Conservation (phyloP, 345 rosid genomes). For the Schrenkiella parvula region DNA sequence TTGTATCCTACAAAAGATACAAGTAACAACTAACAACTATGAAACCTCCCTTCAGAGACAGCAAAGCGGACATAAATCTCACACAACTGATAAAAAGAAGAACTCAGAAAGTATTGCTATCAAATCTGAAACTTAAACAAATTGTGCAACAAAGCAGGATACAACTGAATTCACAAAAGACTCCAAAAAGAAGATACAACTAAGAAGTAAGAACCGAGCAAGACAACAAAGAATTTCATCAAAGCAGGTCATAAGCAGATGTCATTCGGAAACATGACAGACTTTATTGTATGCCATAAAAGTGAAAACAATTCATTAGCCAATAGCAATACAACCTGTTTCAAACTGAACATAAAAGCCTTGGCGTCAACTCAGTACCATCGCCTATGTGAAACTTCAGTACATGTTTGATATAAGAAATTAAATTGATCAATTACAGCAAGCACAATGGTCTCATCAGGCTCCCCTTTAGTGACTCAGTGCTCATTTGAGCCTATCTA, state of each 20-base stretch:
- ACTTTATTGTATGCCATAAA: not conserved
- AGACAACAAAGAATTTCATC: not conserved
- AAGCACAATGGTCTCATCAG: slow-evolving; percentile 9
- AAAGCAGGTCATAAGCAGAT: slow-evolving; percentile 7
- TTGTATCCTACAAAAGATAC: too few relatives aligned
- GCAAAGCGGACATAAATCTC: not conserved
- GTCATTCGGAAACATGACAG: not conserved
- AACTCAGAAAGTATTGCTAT: not conserved
- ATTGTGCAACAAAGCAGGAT: not conserved
- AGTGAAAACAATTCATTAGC: not conserved
- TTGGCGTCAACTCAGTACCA: not conserved
- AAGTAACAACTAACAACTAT: not conserved
- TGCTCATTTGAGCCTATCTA: not conserved
- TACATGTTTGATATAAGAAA: not conserved
- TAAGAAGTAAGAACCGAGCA: slow-evolving; percentile 5
- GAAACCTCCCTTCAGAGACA: not conserved
- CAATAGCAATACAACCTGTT: not conserved
- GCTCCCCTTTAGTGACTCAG: not conserved
- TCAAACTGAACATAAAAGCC: not conserved
- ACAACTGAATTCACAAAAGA: not conserved
- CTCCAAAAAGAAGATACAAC: not conserved
- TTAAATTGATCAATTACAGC: not conserved
- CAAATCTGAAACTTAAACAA: not conserved
- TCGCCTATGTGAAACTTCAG: not conserved
- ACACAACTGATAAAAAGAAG: not conserved